Percentiles rank a stretch among this genome's conserved stretches.
Evolutionary conservation across 208 protist species (phyloP).

Genomic region (Acanthamoeba healyi): DNA sequence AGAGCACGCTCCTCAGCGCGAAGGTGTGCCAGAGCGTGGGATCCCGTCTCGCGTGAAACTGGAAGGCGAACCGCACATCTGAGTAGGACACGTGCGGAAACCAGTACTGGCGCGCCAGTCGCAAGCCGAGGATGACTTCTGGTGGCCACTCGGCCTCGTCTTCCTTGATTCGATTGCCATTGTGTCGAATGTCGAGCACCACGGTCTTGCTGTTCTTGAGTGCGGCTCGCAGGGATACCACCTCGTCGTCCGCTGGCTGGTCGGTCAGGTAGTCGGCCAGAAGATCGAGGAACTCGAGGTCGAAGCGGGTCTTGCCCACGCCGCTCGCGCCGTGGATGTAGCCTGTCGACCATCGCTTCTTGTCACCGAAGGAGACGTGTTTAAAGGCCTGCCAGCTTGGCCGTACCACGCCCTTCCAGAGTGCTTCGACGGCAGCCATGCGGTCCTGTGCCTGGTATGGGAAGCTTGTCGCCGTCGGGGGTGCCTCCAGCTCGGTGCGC

Average conservation of each 20-base stretch:
- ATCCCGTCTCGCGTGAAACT: neutral
- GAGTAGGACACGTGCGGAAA: neutral
- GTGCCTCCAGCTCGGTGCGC: neutral
- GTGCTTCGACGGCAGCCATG: neutral
- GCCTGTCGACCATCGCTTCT: neutral
- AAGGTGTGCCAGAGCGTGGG: neutral
- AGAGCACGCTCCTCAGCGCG: neutral
- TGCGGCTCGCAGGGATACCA: neutral
- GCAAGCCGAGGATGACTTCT: neutral
- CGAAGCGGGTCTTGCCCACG: neutral
- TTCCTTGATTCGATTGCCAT: neutral
- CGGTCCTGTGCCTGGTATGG: neutral
- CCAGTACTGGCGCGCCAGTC: neutral
- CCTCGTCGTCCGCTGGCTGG: neutral
- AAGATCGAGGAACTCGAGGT: neutral
- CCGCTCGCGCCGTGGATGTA: neutral
- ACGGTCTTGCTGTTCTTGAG: constrained; percentile 11
- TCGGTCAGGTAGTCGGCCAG: neutral
- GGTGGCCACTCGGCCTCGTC: neutral
- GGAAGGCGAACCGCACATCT: neutral
- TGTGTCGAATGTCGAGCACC: neutral
- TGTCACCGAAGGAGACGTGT: neutral
- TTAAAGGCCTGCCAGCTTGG: neutral
- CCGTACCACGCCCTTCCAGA: neutral
- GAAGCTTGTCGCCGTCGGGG: neutral